phyloP scores from a whole-genome alignment of 2,329 filamentous ascomycete species.

The Chaetomium olivaceum region DNA sequence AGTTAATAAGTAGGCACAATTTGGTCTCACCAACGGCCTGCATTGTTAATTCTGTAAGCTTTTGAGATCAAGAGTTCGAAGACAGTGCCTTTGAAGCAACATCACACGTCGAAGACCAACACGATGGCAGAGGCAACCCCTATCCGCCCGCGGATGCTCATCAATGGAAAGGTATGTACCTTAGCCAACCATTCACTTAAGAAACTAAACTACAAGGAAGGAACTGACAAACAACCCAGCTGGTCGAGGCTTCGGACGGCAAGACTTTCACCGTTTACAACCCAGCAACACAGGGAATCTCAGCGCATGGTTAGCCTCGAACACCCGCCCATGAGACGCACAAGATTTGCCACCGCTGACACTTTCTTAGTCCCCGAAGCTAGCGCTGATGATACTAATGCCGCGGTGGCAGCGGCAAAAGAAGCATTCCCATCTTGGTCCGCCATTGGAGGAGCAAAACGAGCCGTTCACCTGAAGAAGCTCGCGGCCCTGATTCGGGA shows the following conservation, averaged over 20 bases:
- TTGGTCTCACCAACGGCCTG: background rate
- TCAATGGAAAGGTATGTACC: constrained; percentile 55
- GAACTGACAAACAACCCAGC: constrained; percentile 33
- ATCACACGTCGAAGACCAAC: background rate
- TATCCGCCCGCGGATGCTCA: constrained; percentile 46
- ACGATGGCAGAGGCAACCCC: constrained; percentile 18
- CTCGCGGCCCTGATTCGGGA: constrained; percentile 47
- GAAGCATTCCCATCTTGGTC: constrained; percentile 50
- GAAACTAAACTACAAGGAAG: background rate
- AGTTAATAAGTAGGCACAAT: background rate
- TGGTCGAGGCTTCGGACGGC: constrained; percentile 47
- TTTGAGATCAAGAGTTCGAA: background rate
- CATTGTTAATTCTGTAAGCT: background rate
- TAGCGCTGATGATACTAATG: constrained; percentile 44
- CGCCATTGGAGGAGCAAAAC: constrained; percentile 41
- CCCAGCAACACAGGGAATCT: constrained; percentile 43
- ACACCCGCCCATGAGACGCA: too few relatives aligned
- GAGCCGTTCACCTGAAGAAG: constrained; percentile 47
- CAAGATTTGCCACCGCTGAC: constrained; percentile 5
- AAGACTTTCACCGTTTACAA: constrained; percentile 49
- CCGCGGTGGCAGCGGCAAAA: constrained; percentile 47
- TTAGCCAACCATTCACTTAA: too few relatives aligned
- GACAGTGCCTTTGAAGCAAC: background rate
- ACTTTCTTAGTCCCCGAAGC: constrained; percentile 46
- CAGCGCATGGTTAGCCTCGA: constrained; percentile 37